Conservation (phyloP, 2,329 filamentous ascomycete genomes). For the Sphaerulina populicola region DNA sequence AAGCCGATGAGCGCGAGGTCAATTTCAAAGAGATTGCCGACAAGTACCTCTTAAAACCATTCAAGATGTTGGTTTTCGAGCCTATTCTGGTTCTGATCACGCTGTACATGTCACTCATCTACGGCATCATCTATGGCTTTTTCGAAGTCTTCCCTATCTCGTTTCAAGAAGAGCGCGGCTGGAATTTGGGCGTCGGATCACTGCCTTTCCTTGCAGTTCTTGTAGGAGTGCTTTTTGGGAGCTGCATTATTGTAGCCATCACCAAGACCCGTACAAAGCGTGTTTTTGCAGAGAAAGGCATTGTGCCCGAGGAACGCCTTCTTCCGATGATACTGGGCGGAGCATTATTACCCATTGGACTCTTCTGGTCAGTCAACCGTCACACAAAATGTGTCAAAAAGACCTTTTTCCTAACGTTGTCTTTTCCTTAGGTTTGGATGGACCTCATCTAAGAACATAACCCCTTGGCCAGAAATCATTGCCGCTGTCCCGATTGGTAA, state of each 20-base stretch:
- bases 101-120: conserved; percentile 29
- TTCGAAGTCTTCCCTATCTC: conserved; percentile 29
- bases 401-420: neutral
- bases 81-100: conserved; percentile 46
- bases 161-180: conserved; percentile 25
- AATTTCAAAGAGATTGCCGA: conserved; percentile 42
- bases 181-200: conserved; percentile 21
- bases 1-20: conserved; percentile 37
- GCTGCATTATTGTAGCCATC: conserved; percentile 16
- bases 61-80: conserved; percentile 28
- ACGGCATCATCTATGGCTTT: conserved; percentile 27
- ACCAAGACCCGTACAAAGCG: conserved; percentile 22
- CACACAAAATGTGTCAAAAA: neutral
- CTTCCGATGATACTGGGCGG: conserved; percentile 40
- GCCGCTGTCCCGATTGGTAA: conserved; percentile 35
- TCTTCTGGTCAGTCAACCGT: conserved; percentile 34
- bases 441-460: conserved; percentile 32
- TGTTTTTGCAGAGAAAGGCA: conserved; percentile 15
- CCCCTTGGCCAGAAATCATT: conserved; percentile 38
- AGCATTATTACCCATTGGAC: conserved; percentile 36
- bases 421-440: conserved; percentile 33
- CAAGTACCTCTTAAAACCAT: conserved; percentile 47
- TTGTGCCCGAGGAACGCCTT: conserved; percentile 39
- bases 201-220: conserved; percentile 25
- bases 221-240: conserved; percentile 23